phyloP scores from a whole-genome alignment of 148 eudicot genomes.

The Cornus florida region DNA sequence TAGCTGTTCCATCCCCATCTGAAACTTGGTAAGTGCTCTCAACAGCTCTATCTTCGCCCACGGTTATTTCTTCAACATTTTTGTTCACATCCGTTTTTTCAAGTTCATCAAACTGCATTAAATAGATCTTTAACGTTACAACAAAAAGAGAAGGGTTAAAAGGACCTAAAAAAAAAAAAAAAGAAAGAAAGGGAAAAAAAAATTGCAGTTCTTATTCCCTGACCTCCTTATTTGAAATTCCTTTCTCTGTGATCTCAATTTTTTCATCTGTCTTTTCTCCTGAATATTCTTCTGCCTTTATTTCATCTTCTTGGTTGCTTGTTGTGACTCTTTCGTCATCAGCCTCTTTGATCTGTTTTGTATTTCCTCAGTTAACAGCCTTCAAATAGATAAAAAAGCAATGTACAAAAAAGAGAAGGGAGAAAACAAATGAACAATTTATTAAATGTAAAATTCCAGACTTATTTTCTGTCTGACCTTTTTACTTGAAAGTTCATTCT shows the following conservation, averaged over 20 bases:
- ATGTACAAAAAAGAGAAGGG: not conserved
- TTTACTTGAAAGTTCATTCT: slow-evolving; percentile 16
- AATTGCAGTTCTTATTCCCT: not conserved
- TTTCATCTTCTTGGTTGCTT: slow-evolving; percentile 8
- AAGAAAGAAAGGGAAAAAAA: not conserved
- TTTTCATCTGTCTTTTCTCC: slow-evolving; percentile 2
- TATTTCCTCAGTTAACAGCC: slow-evolving; percentile 6
- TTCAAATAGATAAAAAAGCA: slow-evolving; percentile 5
- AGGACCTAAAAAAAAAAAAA: not conserved
- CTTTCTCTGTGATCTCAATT: not conserved
- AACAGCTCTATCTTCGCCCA: not conserved
- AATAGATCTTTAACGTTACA: not conserved
- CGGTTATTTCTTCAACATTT: slow-evolving; percentile 5
- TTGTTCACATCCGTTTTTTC: not conserved
- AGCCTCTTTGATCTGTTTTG: slow-evolving; percentile 16
- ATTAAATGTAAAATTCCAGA: not conserved
- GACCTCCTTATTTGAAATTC: slow-evolving; percentile 9
- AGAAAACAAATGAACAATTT: not conserved
- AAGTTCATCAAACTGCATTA: slow-evolving; percentile 15
- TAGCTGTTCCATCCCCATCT: not conserved
- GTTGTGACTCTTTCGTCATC: slow-evolving; percentile 4
- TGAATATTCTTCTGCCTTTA: slow-evolving; percentile 5
- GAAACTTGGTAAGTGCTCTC: slow-evolving; percentile 14
- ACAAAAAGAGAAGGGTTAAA: slow-evolving; percentile 5
- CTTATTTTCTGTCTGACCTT: slow-evolving; percentile 18